Conservation (phyloP, 1,284 basidiomycete species). For the Cystobasidium pallidum region DNA sequence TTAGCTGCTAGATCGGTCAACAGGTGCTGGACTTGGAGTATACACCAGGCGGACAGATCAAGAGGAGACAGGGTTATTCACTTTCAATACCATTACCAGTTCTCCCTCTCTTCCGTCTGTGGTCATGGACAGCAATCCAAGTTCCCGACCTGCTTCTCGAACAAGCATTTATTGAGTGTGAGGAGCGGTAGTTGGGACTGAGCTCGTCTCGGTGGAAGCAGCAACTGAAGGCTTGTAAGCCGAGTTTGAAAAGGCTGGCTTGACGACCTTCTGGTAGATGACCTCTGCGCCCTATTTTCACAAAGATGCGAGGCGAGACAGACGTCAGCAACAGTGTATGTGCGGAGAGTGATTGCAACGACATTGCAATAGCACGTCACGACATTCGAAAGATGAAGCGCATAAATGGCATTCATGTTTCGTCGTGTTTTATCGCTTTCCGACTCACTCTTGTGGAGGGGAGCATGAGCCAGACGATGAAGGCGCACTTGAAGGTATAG, state of each 20-base stretch:
- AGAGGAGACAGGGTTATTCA: neutral
- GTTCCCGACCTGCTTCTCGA: neutral
- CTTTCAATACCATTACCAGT: too few species aligned
- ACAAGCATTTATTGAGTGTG: conserved; percentile 1
- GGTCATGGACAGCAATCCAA: too few species aligned
- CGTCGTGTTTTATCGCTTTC: too few species aligned
- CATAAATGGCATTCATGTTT: too few species aligned
- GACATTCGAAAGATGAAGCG: too few species aligned
- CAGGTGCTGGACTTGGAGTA: too few species aligned
- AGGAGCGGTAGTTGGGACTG: conserved; percentile 27
- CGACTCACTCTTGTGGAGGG: conserved; percentile 48
- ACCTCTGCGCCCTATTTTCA: conserved; percentile 31
- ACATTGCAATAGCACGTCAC: neutral
- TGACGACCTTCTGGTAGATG: conserved; percentile 44
- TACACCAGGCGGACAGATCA: too few species aligned
- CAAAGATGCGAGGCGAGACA: neutral
- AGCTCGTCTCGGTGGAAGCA: conserved; percentile 34
- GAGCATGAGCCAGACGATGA: conserved; percentile 54
- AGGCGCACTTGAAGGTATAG: conserved; percentile 53
- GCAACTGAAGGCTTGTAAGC: conserved; percentile 37
- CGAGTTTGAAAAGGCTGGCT: conserved; percentile 33
- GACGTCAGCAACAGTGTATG: too few species aligned
- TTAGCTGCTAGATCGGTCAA: too few species aligned
- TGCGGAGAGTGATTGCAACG: too few species aligned
- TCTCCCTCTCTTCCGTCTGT: too few species aligned